phyloP scores from a whole-genome alignment of 2,329 filamentous ascomycete species.

The Pseudogymnoascus sp. region DNA sequence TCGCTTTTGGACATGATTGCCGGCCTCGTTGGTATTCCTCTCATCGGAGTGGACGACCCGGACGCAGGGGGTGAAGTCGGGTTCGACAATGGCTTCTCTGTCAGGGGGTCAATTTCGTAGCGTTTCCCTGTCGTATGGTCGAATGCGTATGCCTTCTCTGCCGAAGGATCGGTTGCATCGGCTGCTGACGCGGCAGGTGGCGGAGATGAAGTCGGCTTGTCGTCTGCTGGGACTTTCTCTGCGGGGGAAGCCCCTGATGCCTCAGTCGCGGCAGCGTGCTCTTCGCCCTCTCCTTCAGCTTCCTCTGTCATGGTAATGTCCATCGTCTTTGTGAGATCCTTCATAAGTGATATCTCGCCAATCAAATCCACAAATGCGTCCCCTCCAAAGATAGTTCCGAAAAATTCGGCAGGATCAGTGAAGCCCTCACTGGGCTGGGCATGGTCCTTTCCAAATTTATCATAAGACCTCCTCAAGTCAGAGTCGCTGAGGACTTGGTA shows the following conservation, averaged over 20 bases:
- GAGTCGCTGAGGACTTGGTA: conserved; percentile 79
- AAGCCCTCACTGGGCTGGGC: conserved; percentile 88
- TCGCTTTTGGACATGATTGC: conserved; percentile 85
- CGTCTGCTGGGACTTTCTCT: conserved; percentile 23
- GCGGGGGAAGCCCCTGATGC: conserved; percentile 22
- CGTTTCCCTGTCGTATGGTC: background rate
- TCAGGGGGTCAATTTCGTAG: conserved; percentile 11
- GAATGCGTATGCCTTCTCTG: conserved; percentile 7
- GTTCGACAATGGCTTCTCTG: conserved; percentile 21
- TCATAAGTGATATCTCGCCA: conserved; percentile 97
- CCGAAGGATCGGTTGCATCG: conserved; percentile 9
- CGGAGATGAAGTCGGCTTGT: conserved; percentile 34
- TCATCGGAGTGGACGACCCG: conserved; percentile 34
- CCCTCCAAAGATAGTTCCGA: conserved; percentile 95
- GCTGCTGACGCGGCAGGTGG: conserved; percentile 21
- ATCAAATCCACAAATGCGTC: conserved; percentile 96
- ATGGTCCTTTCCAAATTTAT: conserved; percentile 93
- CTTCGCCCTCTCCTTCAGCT: conserved; percentile 52
- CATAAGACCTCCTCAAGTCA: conserved; percentile 83
- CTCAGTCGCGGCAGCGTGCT: conserved; percentile 39
- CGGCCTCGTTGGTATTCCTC: conserved; percentile 63
- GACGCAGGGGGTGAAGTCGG: conserved; percentile 28
- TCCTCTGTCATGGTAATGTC: conserved; percentile 84
- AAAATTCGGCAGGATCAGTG: conserved; percentile 94
- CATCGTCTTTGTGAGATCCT: conserved; percentile 96